Conservation (phyloP, 352 stramenopile genomes). For the Phytophthora pisi region DNA sequence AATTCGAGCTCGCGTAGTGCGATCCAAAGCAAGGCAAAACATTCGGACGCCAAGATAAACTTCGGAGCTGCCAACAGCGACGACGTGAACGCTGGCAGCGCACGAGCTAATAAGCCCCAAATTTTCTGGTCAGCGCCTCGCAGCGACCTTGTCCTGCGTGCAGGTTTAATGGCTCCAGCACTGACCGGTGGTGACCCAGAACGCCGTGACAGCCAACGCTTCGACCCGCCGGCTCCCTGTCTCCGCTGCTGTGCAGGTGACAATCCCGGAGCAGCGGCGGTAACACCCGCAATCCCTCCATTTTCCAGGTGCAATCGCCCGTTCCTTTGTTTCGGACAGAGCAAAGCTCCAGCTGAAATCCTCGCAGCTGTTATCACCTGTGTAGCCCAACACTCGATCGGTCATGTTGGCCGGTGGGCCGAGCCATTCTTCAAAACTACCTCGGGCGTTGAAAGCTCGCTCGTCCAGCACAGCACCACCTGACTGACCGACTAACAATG, state of each 20-base stretch:
- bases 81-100: neutral
- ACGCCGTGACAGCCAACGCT: neutral
- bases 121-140: conserved; percentile 3
- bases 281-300: neutral
- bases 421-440: conserved; percentile 27
- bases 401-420: conserved; percentile 2
- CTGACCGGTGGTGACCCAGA: neutral
- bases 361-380: conserved; percentile 6
- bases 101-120: conserved; percentile 3
- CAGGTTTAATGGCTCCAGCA: neutral
- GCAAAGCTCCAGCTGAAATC: conserved; percentile 31
- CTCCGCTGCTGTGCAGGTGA: conserved; percentile 15
- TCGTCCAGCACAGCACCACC: neutral
- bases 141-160: conserved; percentile 1
- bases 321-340: conserved; percentile 1
- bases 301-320: neutral
- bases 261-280: conserved; percentile 8
- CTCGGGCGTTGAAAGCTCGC: conserved; percentile 5
- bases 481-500: conserved; percentile 17
- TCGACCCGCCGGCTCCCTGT: conserved; percentile 9
- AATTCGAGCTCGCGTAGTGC: conserved; percentile 10
- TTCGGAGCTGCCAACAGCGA: conserved; percentile 7
- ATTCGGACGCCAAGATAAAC: conserved; percentile 30
- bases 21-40: conserved; percentile 6
- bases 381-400: conserved; percentile 14